Conservation (phyloP, 257 asterid genomes). For the Salvia hispanica region DNA sequence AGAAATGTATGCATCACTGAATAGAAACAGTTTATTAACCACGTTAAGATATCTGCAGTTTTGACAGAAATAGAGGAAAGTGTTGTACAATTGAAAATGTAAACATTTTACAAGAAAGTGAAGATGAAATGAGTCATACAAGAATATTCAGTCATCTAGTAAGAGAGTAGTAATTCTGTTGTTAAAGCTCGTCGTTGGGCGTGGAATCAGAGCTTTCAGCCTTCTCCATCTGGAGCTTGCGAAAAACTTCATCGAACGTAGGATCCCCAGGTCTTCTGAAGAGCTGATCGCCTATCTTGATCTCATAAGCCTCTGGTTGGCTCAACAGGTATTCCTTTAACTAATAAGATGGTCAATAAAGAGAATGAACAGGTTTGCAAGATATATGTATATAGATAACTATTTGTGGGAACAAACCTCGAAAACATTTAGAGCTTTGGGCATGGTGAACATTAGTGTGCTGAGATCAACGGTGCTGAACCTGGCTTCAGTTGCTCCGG, state of each 20-base stretch:
- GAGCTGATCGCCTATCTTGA: slow-evolving; percentile 80
- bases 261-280: slow-evolving; percentile 83
- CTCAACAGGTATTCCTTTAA: slow-evolving; percentile 70
- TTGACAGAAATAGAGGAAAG: slow-evolving; percentile 16
- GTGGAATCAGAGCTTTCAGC: slow-evolving; percentile 26
- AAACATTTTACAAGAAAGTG: slow-evolving; percentile 15
- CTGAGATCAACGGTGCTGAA: slow-evolving; percentile 72
- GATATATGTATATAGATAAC: no score
- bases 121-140: slow-evolving; percentile 19
- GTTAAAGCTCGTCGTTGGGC: slow-evolving; percentile 54
- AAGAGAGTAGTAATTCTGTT: background rate
- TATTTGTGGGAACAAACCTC: slow-evolving; percentile 66
- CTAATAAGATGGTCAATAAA: slow-evolving; percentile 31
- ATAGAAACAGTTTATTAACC: slow-evolving; percentile 2
- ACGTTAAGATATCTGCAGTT: slow-evolving; percentile 1
- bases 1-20: background rate
- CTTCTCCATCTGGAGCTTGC: slow-evolving; percentile 49
- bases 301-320: slow-evolving; percentile 87
- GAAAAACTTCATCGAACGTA: slow-evolving; percentile 69
- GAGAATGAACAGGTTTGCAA: background rate
- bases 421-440: slow-evolving; percentile 71
- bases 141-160: background rate
- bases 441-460: slow-evolving; percentile 90
- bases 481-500: slow-evolving; percentile 73
- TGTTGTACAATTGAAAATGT: slow-evolving; percentile 12